A percentile compares a stretch with the other conserved stretches of the same genome.
Conservation (phyloP, 345 rosid genomes). For the Melaleuca quinquenervia region DNA sequence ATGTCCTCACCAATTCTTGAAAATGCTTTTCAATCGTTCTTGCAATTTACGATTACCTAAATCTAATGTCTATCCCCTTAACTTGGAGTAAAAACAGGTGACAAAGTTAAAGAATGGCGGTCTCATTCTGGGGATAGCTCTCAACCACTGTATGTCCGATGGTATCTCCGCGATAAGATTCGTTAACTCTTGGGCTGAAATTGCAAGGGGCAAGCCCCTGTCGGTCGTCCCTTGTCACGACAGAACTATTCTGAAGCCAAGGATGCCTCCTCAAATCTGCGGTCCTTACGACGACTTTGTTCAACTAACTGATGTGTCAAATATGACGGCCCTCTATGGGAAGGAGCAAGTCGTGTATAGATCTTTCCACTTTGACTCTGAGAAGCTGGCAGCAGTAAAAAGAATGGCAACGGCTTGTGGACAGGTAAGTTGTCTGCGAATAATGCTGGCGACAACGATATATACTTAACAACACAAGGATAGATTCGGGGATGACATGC, state of each 20-base stretch:
- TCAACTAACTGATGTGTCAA: neutral
- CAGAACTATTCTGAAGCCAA: neutral
- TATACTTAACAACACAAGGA: neutral
- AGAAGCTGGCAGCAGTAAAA: neutral
- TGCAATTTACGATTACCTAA: constrained; percentile 11
- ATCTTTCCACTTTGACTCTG: neutral
- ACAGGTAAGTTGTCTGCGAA: neutral
- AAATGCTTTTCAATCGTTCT: constrained; percentile 15
- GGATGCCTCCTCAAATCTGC: neutral
- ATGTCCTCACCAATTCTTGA: neutral
- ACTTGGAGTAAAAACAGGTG: constrained; percentile 20
- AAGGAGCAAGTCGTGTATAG: neutral
- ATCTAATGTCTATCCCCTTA: constrained; percentile 11
- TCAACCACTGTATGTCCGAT: constrained; percentile 47
- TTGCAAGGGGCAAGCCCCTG: constrained; percentile 4
- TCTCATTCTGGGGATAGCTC: constrained; percentile 40
- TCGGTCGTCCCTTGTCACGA: neutral
- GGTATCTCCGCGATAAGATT: constrained; percentile 52
- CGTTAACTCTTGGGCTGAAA: constrained; percentile 32
- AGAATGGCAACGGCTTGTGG: neutral
- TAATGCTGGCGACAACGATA: too few relatives aligned
- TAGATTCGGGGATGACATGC: neutral
- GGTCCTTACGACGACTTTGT: neutral
- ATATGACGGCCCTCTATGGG: neutral
- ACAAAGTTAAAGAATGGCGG: constrained; percentile 53